Percentiles rank a stretch among this genome's conserved stretches.
Conservation (phyloP, 208 protist genomes). For the Leishmania gerbilli region DNA sequence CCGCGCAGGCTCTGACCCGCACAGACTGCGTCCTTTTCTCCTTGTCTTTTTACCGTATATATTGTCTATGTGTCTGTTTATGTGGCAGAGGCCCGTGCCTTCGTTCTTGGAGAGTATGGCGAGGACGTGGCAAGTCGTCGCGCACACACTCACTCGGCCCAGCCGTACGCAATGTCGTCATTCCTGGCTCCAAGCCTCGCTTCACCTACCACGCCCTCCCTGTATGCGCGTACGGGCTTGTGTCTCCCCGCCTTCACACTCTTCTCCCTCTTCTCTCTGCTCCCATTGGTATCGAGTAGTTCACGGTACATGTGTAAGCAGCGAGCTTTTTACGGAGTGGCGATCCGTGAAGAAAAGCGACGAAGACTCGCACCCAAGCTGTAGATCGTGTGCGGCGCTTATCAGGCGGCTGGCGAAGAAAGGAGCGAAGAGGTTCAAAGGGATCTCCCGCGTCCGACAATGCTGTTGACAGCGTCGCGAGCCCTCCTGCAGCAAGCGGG, state of each 20-base stretch:
- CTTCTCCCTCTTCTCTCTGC: background rate
- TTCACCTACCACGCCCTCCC: background rate
- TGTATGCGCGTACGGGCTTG: background rate
- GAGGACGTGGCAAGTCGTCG: background rate
- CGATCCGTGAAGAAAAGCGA: background rate
- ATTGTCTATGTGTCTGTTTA: slow-evolving; percentile 2
- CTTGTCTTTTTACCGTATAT: background rate
- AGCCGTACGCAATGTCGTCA: background rate
- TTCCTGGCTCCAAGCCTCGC: background rate
- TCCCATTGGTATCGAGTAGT: too few species aligned
- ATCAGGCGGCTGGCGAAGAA: background rate
- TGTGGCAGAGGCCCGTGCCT: background rate
- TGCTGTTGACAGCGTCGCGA: slow-evolving; percentile 6
- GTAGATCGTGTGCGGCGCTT: background rate
- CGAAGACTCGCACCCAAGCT: background rate
- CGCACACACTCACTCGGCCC: background rate
- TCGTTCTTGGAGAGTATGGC: background rate
- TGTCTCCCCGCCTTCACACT: background rate
- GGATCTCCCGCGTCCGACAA: background rate
- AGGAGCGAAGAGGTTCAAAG: background rate
- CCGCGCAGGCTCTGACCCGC: background rate
- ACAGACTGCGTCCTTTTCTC: background rate
- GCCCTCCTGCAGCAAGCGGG: background rate
- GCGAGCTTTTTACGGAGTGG: background rate
- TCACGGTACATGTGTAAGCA: background rate